These are phyloP conservation scores for Podospora bellae-mahoneyi DNA, from an alignment of 495 filamentous ascomycete genomes.

Conservation along the genomic window DNA sequence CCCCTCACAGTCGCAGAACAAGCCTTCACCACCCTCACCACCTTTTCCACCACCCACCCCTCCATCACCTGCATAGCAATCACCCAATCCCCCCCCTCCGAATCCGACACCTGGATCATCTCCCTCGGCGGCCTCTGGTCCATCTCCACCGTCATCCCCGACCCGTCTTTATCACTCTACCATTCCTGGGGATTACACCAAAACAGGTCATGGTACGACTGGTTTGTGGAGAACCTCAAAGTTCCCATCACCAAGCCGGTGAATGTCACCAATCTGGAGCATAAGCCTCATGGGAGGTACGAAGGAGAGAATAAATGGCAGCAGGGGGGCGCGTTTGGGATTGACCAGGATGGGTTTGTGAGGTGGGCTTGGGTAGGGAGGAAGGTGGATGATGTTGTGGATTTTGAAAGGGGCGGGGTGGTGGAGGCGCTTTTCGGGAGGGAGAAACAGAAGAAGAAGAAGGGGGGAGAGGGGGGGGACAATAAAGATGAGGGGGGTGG, in stretches of 20 bases:
- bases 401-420: slow-evolving; percentile 45
- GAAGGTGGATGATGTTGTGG: slow-evolving; percentile 47
- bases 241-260: neutral
- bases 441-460: neutral
- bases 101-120: slow-evolving; percentile 54
- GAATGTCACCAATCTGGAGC: neutral
- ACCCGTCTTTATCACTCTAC: slow-evolving; percentile 50
- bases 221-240: slow-evolving; percentile 46
- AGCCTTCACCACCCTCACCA: slow-evolving; percentile 9
- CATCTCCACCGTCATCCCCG: slow-evolving; percentile 49
- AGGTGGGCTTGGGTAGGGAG: slow-evolving; percentile 43
- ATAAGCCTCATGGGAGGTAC: slow-evolving; percentile 21
- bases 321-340: slow-evolving; percentile 53
- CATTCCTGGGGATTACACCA: slow-evolving; percentile 54
- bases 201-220: slow-evolving; percentile 50
- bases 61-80: slow-evolving; percentile 47
- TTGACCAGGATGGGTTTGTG: slow-evolving; percentile 50
- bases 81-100: slow-evolving; percentile 39
- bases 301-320: slow-evolving; percentile 59
- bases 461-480: neutral
- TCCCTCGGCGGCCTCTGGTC: slow-evolving; percentile 51
- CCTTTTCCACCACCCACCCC: slow-evolving; percentile 32
- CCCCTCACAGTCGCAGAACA: neutral
- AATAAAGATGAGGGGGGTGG: neutral
- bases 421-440: neutral